Conservation (phyloP, 257 asterid genomes). For the Fraxinus americana region DNA sequence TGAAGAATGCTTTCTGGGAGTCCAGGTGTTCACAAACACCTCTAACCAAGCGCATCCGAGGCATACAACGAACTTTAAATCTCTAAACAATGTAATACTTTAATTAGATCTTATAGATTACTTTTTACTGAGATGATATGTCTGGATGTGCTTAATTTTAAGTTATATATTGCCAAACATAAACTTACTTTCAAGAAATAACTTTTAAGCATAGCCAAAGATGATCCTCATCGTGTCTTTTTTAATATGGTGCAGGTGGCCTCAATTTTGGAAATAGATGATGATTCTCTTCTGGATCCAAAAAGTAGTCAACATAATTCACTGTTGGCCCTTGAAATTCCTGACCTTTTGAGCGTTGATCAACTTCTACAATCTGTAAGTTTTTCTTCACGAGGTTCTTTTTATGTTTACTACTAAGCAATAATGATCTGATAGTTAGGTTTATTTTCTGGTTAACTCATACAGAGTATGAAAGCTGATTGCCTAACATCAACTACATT, state of each 20-base stretch:
- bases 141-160: neutral
- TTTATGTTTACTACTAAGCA: neutral
- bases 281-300: slow-evolving; percentile 45
- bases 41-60: slow-evolving; percentile 34
- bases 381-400: slow-evolving; percentile 18
- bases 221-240: slow-evolving; percentile 20
- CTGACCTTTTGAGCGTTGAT: slow-evolving; percentile 78
- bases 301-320: slow-evolving; percentile 38
- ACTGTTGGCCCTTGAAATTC: slow-evolving; percentile 50
- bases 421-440: neutral
- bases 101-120: neutral
- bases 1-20: slow-evolving; percentile 55
- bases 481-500: neutral
- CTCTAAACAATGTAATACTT: slow-evolving; percentile 44
- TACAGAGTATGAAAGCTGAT: neutral
- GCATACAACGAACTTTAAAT: slow-evolving; percentile 35
- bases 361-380: slow-evolving; percentile 96
- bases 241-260: slow-evolving; percentile 45
- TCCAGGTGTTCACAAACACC: slow-evolving; percentile 45
- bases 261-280: slow-evolving; percentile 42
- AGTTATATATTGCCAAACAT: neutral
- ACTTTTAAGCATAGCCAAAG: neutral
- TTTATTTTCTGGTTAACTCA: neutral
- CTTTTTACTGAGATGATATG: slow-evolving; percentile 2
- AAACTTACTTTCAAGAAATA: neutral